Conservation (phyloP, 2,329 filamentous ascomycete species). For the Venturiaceae sp. region DNA sequence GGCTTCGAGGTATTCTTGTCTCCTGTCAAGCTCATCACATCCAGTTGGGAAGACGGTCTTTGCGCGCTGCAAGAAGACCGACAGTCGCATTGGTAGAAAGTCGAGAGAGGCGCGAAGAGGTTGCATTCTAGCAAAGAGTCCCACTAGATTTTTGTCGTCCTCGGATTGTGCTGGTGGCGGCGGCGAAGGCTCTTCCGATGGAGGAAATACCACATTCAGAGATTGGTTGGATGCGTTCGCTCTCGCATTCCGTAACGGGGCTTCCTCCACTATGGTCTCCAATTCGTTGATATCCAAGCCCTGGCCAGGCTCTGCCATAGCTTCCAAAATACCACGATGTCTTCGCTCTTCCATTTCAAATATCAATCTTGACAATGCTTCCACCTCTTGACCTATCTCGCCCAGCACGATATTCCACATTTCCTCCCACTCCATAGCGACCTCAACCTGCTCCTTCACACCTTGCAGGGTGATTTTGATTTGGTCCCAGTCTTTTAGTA, state of each 20-base stretch:
- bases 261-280: constrained; percentile 88
- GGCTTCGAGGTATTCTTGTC: constrained; percentile 65
- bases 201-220: no score
- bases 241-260: constrained; percentile 46
- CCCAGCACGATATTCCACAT: constrained; percentile 89
- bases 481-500: constrained; percentile 73
- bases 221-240: constrained; percentile 56
- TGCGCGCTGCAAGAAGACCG: constrained; percentile 73
- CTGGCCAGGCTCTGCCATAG: constrained; percentile 41
- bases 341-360: constrained; percentile 98
- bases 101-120: constrained; percentile 86
- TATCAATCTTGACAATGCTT: constrained; percentile 67
- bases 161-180: constrained; percentile 49
- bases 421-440: constrained; percentile 99
- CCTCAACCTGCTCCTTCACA: constrained; percentile 84
- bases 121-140: constrained; percentile 90
- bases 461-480: constrained; percentile 68
- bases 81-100: constrained; percentile 89
- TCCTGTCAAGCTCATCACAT: constrained; percentile 76
- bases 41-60: constrained; percentile 76
- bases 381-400: constrained; percentile 84
- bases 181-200: constrained; percentile 45
- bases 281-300: constrained; percentile 75
- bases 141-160: constrained; percentile 78
- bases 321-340: constrained; percentile 67